A percentile compares a stretch with the other conserved stretches of the same genome.
These are phyloP conservation scores for Aspergillus aculeatus DNA, from an alignment of 2,329 filamentous ascomycete genomes.

Conservation along the genomic window DNA sequence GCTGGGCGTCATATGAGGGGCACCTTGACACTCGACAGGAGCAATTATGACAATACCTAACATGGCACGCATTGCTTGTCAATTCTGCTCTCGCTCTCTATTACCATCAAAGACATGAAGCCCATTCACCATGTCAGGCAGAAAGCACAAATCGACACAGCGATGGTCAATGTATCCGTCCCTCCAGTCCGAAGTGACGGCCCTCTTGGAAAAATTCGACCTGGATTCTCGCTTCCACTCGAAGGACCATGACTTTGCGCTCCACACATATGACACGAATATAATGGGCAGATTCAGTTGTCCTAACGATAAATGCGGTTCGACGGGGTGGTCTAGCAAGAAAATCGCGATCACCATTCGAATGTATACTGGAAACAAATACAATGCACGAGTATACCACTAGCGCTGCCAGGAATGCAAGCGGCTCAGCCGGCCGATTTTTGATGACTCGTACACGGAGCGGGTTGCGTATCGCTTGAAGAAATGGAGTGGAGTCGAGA, in stretches of 20 bases:
- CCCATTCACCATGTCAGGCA: background rate
- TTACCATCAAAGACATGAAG: no score
- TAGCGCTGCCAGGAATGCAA: constrained; percentile 43
- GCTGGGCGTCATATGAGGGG: no score
- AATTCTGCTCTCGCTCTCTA: no score
- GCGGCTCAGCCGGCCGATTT: constrained; percentile 31
- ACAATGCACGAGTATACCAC: constrained; percentile 48
- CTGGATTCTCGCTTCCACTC: constrained; percentile 31
- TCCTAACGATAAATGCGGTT: constrained; percentile 31
- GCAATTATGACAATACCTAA: no score
- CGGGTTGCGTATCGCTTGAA: constrained; percentile 45
- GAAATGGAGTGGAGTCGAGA: constrained; percentile 39
- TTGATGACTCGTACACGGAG: constrained; percentile 44
- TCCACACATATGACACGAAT: constrained; percentile 36
- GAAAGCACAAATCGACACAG: constrained; percentile 4
- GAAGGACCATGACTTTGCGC: constrained; percentile 24
- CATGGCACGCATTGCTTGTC: no score
- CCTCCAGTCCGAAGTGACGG: constrained; percentile 33
- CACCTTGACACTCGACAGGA: no score
- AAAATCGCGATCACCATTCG: constrained; percentile 45
- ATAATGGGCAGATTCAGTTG: constrained; percentile 46
- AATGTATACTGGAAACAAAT: constrained; percentile 37
- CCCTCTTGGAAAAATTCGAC: constrained; percentile 31
- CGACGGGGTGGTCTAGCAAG: constrained; percentile 41
- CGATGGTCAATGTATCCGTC: constrained; percentile 37